These are phyloP conservation scores for Nannizziopsis arthrosporioides DNA, from an alignment of 2,329 filamentous ascomycete species.

Conservation along the genomic window DNA sequence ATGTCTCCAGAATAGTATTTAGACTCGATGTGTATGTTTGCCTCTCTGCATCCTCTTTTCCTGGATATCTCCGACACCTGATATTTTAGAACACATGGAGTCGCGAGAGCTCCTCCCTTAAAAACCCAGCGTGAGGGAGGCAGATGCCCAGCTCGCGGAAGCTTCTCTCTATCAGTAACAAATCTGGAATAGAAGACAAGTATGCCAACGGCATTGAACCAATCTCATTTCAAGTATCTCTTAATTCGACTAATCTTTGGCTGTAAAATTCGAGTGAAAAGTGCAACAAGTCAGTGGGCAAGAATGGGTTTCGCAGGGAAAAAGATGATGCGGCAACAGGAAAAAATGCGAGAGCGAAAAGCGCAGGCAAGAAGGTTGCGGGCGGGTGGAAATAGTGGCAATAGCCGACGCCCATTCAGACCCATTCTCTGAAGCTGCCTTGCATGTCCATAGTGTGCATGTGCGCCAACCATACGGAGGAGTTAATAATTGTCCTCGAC, in stretches of 20 bases:
- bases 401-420: neutral
- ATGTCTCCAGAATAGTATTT: neutral
- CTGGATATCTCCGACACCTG: slow-evolving; percentile 6
- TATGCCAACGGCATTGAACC: slow-evolving; percentile 7
- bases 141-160: neutral
- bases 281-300: neutral
- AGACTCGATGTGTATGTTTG: neutral
- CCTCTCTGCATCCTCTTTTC: slow-evolving; percentile 6
- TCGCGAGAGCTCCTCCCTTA: neutral
- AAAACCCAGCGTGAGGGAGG: neutral
- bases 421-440: too few relatives aligned
- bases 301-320: too few relatives aligned
- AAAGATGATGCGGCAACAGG: slow-evolving; percentile 3
- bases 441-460: too few relatives aligned
- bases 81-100: slow-evolving; percentile 3
- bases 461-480: too few relatives aligned
- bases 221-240: slow-evolving; percentile 10
- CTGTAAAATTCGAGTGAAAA: neutral
- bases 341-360: slow-evolving; percentile 4
- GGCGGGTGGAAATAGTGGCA: slow-evolving; percentile 11
- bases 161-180: slow-evolving; percentile 6
- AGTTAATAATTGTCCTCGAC: too few relatives aligned
- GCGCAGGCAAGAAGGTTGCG: neutral
- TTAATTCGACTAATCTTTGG: slow-evolving; percentile 10
- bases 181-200: slow-evolving; percentile 6